These are phyloP conservation scores for Sonneratia alba DNA, from an alignment of 345 rosid genomes.

Conservation along the genomic window DNA sequence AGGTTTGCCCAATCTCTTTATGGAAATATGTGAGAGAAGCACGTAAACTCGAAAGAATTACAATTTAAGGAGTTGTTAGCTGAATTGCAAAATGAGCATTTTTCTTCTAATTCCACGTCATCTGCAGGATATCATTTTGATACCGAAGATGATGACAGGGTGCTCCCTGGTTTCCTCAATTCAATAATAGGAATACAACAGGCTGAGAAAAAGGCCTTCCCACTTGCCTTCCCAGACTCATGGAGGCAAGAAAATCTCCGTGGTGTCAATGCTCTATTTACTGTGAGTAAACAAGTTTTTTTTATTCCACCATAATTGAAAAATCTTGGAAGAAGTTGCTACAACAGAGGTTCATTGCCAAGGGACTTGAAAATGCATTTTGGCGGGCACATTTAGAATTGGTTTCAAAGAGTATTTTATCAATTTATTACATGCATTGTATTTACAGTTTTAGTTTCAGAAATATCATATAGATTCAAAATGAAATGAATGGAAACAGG, in stretches of 20 bases:
- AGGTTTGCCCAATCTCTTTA: conserved; percentile 35
- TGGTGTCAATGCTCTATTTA: conserved; percentile 77
- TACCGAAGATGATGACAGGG: conserved; percentile 74
- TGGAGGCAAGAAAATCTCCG: conserved; percentile 84
- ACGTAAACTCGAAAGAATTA: not conserved
- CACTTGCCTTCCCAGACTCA: conserved; percentile 71
- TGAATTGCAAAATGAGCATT: conserved; percentile 2
- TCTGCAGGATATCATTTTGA: conserved; percentile 77
- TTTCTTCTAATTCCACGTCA: conserved; percentile 1
- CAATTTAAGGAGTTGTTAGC: not conserved
- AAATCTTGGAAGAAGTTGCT: not conserved
- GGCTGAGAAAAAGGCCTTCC: conserved; percentile 74
- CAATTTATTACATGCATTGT: not conserved
- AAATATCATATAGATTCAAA: not conserved
- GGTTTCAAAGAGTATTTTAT: not conserved
- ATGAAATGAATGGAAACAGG: not conserved
- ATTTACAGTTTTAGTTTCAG: not conserved
- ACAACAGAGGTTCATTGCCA: not conserved
- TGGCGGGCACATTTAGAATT: not conserved
- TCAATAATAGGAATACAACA: conserved; percentile 56
- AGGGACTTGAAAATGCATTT: not conserved
- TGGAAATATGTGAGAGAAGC: not conserved
- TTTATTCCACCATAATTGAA: not conserved
- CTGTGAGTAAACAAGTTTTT: conserved; percentile 37
- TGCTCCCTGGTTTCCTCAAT: conserved; percentile 78